Percentiles rank a stretch among this genome's conserved stretches.
Conservation (phyloP, 805 yeast species). For the Spencermartinsiella europaea region DNA sequence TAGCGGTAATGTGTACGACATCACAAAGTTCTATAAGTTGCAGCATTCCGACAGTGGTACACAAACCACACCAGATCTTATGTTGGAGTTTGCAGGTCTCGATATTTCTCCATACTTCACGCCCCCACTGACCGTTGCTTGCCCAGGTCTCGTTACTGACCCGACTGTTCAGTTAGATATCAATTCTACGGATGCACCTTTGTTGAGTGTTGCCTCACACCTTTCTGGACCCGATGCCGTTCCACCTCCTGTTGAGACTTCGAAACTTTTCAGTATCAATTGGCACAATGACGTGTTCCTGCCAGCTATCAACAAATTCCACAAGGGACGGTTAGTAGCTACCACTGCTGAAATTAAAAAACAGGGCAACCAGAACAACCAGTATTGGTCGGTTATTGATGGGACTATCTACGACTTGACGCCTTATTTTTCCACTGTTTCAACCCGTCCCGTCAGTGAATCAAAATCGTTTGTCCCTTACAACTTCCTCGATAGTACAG, state of each 20-base stretch:
- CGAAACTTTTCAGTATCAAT: slow-evolving; percentile 31
- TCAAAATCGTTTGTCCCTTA: slow-evolving; percentile 26
- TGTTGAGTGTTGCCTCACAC: slow-evolving; percentile 30
- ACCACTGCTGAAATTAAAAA: slow-evolving; percentile 24
- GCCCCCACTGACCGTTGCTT: slow-evolving; percentile 37
- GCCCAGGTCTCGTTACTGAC: slow-evolving; percentile 36
- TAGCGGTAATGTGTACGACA: slow-evolving; percentile 37
- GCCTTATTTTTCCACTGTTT: slow-evolving; percentile 32
- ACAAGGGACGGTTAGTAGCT: slow-evolving; percentile 36
- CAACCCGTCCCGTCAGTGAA: slow-evolving; percentile 22
- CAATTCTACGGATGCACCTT: slow-evolving; percentile 29
- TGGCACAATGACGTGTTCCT: slow-evolving; percentile 35
- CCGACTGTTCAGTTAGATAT: slow-evolving; percentile 24
- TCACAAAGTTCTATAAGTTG: slow-evolving; percentile 35
- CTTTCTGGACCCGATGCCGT: slow-evolving; percentile 29
- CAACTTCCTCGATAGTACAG: slow-evolving; percentile 32
- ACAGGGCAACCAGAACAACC: slow-evolving; percentile 22
- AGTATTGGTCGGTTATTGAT: slow-evolving; percentile 31
- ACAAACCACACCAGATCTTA: slow-evolving; percentile 28
- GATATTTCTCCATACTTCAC: slow-evolving; percentile 38
- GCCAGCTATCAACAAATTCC: slow-evolving; percentile 32
- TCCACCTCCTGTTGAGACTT: slow-evolving; percentile 19
- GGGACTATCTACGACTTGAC: slow-evolving; percentile 35
- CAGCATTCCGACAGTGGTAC: slow-evolving; percentile 39
- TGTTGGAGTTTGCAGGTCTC: slow-evolving; percentile 37